Base-by-base conservation (phyloP, 768 basidiomycete species). In the Butyriboletus loyo region DNA sequence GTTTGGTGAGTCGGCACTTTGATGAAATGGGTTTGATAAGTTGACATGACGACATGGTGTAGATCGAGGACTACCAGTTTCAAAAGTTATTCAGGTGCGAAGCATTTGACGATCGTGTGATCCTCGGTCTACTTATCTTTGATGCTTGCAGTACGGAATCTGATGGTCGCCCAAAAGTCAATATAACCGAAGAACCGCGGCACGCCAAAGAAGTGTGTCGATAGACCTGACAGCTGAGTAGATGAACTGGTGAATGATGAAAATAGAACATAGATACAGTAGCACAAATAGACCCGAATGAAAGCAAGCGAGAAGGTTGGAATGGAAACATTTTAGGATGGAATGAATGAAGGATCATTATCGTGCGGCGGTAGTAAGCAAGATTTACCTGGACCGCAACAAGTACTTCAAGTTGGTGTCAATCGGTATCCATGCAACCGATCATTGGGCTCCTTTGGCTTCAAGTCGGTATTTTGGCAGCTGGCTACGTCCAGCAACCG, bases 91-190 rank as follows among this genome's bases (percentile, higher is more conserved):
- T 2, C 50, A 63, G 63, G 67, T 54, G 42, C 31, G 65, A 22
- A 15, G 35, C 6, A 24, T 27, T 17, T 34, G 14, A 27, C n/a
- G 10, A 30, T 15, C 24, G 9, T 24, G 22, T 21, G 35, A 6
- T 22, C 2, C 25, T 19, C 32, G 36, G 19, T 14, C 10, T 19
- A 27, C 48, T 54, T 9, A 53, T 28, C 13, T 14, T 37, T 32
- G 44, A n/a, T 42, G n/a, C 48, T 27, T 6, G 5, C 34, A 60
- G 53, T 60, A 58, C 9, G 46, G 57, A n/a, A 19, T 46, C 22
- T 70, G 54, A 70, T 46, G 34, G 37, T 24, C 47, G 80, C 35
- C 52, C 34, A 43, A 28, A 9, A 22, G 6, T 25, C 28, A 1
- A 28, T 21, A 7, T 31, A 5, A 19, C 11, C 13, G 13, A 28